Percentiles rank a stretch among this genome's conserved stretches.
Evolutionary conservation across 2,329 filamentous ascomycete genomes (phyloP).

Genomic region (Myriosclerotinia curreyana): DNA sequence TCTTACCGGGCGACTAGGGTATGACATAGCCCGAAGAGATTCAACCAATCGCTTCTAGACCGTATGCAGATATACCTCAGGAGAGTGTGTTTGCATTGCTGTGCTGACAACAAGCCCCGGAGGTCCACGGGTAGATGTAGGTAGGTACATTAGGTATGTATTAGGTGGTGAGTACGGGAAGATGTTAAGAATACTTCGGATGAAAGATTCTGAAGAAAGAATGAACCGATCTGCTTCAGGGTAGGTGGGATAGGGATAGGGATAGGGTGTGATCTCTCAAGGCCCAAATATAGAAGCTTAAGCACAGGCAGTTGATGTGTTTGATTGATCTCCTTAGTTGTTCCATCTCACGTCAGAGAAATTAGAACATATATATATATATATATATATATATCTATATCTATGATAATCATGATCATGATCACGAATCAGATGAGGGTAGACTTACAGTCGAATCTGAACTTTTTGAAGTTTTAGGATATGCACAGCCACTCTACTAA

Average conservation of each 20-base stretch:
- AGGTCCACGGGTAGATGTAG: conserved; percentile 10
- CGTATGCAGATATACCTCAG: conserved; percentile 16
- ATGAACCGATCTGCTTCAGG: conserved; percentile 23
- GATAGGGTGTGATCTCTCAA: conserved; percentile 1
- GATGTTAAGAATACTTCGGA: conserved; percentile 20
- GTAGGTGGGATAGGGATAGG: conserved; percentile 4
- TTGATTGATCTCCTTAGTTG: conserved; percentile 15
- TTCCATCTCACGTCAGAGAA: conserved; percentile 24
- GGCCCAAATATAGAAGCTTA: conserved; percentile 19
- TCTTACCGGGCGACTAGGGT: conserved; percentile 11
- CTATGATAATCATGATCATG: no score
- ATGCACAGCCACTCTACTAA: conserved; percentile 11
- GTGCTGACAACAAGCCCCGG: conserved; percentile 15
- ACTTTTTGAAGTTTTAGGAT: background rate
- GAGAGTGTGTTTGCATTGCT: conserved; percentile 2
- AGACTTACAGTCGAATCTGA: conserved; percentile 17
- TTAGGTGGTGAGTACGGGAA: conserved; percentile 5
- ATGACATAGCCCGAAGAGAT: conserved; percentile 8
- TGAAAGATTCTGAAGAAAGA: conserved; percentile 16
- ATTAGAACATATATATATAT: background rate
- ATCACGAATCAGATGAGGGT: conserved; percentile 7
- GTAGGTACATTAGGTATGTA: background rate
- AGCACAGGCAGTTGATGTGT: conserved; percentile 13
- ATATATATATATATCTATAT: no score
- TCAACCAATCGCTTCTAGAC: conserved; percentile 11